Percentiles rank a stretch among this genome's conserved stretches.
Conservation (phyloP, 352 stramenopile species). For the Peronospora farinosa region DNA sequence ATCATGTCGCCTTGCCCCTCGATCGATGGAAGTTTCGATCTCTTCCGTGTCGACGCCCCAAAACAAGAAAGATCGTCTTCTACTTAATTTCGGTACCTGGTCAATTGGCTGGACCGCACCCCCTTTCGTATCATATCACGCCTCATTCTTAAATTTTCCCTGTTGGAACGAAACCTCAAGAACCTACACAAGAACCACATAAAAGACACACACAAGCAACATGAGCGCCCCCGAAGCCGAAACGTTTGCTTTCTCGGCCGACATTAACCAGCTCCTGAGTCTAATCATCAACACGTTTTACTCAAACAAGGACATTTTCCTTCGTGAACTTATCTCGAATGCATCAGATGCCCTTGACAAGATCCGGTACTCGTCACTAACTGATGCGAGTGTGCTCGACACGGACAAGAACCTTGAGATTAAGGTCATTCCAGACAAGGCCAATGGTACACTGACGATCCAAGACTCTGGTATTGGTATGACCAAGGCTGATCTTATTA, state of each 20-base stretch:
- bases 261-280: constrained; percentile 99
- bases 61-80: constrained; percentile 21
- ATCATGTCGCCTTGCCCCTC: constrained; percentile 25
- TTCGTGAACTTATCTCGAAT: constrained; percentile 95
- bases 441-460: constrained; percentile 98
- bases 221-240: constrained; percentile 88
- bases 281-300: constrained; percentile 99
- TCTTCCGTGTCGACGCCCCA: not conserved
- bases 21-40: constrained; percentile 32
- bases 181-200: constrained; percentile 25
- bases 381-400: constrained; percentile 93
- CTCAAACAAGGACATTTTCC: constrained; percentile 99
- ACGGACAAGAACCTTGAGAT: constrained; percentile 97
- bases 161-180: constrained; percentile 21
- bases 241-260: constrained; percentile 98
- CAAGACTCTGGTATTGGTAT: constrained; percentile 99
- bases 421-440: constrained; percentile 98
- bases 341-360: constrained; percentile 95
- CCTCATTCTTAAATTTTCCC: constrained; percentile 65
- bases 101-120: constrained; percentile 23
- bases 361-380: constrained; percentile 96
- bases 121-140: not conserved
- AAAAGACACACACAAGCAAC: constrained; percentile 56
- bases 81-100: constrained; percentile 13
- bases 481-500: constrained; percentile 99